Conservation (phyloP, 441 rosid genomes). For the Populus trichocarpa region DNA sequence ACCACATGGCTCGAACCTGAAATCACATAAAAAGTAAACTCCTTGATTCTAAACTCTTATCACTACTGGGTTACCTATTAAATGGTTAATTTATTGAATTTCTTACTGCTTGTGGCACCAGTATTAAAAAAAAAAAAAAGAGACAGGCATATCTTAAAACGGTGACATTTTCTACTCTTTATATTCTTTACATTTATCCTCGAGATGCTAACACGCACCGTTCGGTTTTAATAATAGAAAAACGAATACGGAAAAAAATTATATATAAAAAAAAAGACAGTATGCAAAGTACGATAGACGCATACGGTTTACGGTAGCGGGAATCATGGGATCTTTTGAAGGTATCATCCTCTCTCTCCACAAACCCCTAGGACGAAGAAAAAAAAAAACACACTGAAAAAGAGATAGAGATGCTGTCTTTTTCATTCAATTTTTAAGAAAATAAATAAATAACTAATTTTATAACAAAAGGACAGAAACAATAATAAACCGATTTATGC, state of each 20-base stretch:
- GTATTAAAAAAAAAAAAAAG: too few relatives aligned
- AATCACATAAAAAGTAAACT: too few relatives aligned
- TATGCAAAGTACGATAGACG: constrained; percentile 14
- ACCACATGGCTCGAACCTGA: too few relatives aligned
- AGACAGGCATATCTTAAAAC: too few relatives aligned
- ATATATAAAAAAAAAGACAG: not conserved
- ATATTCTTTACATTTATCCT: too few relatives aligned
- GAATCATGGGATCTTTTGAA: constrained; percentile 27
- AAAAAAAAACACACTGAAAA: not conserved
- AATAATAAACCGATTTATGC: constrained; percentile 22
- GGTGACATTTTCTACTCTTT: too few relatives aligned
- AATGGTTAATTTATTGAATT: too few relatives aligned
- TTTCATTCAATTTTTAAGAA: constrained; percentile 8
- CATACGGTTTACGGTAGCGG: constrained; percentile 29
- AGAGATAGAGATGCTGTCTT: constrained; percentile 20
- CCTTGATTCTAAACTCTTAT: too few relatives aligned
- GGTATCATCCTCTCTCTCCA: not conserved
- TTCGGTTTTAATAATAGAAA: not conserved
- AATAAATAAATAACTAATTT: not conserved
- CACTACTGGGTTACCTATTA: too few relatives aligned
- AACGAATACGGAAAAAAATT: not conserved
- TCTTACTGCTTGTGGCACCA: too few relatives aligned
- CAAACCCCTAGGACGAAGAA: constrained; percentile 21
- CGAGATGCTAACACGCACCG: too few relatives aligned
- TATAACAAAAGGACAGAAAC: not conserved